Conservation (phyloP, 345 rosid genomes). For the Balakata baccata region DNA sequence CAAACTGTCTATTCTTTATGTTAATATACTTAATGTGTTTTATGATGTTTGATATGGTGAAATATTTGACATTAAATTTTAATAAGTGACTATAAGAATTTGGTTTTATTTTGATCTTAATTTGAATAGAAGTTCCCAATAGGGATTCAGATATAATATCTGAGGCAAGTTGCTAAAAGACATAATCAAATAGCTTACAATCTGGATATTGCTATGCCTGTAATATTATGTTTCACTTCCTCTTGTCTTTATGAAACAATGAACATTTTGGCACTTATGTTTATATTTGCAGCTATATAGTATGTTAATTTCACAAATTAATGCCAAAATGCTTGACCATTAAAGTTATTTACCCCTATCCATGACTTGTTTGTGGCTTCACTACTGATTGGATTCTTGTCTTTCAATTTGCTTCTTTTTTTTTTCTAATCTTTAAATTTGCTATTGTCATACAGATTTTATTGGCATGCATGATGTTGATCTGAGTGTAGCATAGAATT, state of each 20-base stretch:
- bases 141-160: too few species aligned
- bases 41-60: neutral
- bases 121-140: too few species aligned
- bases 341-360: too few species aligned
- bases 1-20: neutral
- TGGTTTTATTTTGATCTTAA: neutral
- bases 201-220: neutral
- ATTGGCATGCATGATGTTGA: too few species aligned
- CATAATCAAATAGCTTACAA: neutral
- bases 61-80: neutral
- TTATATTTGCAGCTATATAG: too few species aligned
- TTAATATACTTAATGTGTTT: neutral
- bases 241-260: too few species aligned
- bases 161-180: neutral
- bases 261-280: too few species aligned
- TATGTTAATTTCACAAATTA: too few species aligned
- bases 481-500: too few species aligned
- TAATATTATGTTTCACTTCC: too few species aligned
- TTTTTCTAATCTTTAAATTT: neutral
- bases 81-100: neutral
- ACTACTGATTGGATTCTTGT: neutral
- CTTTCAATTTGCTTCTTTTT: neutral
- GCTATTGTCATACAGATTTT: neutral
- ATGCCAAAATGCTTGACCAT: too few species aligned
- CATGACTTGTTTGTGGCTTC: neutral